Evolutionary conservation across 1,284 basidiomycete genomes (phyloP), one percentile per base, ranked within the genome.

Genomic region (Agroathelia rolfsii): DNA sequence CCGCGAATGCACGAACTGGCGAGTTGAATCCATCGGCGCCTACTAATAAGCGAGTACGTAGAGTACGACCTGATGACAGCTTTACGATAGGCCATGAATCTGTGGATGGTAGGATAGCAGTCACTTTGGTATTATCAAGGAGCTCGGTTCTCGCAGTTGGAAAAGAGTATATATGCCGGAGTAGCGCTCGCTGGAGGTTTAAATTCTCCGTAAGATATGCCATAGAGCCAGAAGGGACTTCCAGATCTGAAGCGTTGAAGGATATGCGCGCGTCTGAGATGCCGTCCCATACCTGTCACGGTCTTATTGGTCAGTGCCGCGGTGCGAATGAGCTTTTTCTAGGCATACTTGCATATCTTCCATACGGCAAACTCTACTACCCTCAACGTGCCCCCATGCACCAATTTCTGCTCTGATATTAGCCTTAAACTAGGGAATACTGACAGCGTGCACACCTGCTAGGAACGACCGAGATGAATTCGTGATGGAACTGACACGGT

Each of bases 1-100:
- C 66, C 0, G 93, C 83, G 50, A 85, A 97, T 24, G 74, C 58
- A 30, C 92, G 76, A 11, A 97, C 95, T 6, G 94, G 94, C 1
- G 92, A 96, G 52, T 92, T 93, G 50, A 79, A 79, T 0, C 95
- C 95, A 49, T 98, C 95, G 5, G 95, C 95, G 14, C 95, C 94
- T 45, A 88, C 85, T 30, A 92, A 59, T 22, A 92, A 55, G 42
- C 86, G 63, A 6, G 87, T 69, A 38, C 81, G 66, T 17, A 90
- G 55, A 3, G 59, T 56, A 28, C 61, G 61, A 13, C 74, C 73
- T 46, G 76, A 70, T 15, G 77, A 76, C 0, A 87, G 60, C 41
- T 74, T 69, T 2, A 90, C 68, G 11, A 85, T 43, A 0, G 87
- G 87, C 85, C 86, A 90, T 42, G 6, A 11, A 26, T 5, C 12